Percentiles rank a stretch among this genome's conserved stretches.
phyloP scores from a whole-genome alignment of 345 rosid species.

The Salix suchowensis region DNA sequence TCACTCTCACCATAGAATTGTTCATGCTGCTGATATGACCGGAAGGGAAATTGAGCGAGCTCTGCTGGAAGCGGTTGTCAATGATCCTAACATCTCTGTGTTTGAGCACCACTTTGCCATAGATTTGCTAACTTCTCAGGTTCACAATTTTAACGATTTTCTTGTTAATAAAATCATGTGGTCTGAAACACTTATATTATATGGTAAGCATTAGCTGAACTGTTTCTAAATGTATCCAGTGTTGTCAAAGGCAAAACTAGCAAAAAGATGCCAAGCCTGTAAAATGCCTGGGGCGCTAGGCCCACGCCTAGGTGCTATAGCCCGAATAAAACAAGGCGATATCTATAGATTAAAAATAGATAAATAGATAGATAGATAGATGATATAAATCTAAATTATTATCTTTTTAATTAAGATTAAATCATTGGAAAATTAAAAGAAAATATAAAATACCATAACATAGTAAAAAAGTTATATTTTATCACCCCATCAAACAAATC shows the following conservation, averaged over 20 bases:
- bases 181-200: neutral
- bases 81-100: constrained; percentile 69
- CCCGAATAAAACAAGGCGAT: too few species aligned
- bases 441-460: too few species aligned
- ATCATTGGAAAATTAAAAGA: too few species aligned
- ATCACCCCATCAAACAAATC: too few species aligned
- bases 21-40: constrained; percentile 98
- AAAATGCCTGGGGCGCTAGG: too few species aligned
- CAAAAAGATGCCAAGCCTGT: too few species aligned
- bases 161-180: neutral
- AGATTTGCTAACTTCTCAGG: constrained; percentile 91
- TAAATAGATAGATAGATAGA: too few species aligned
- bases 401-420: too few species aligned
- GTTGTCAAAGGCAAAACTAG: neutral
- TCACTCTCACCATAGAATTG: constrained; percentile 88
- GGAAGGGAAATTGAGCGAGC: constrained; percentile 98
- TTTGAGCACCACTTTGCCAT: constrained; percentile 88
- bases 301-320: too few species aligned
- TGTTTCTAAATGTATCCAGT: neutral
- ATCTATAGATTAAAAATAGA: too few species aligned
- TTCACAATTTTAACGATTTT: constrained; percentile 16
- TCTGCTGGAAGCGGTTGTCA: constrained; percentile 67
- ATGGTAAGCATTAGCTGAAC: neutral
- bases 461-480: too few species aligned
- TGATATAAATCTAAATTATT: too few species aligned